Conservation (phyloP, 2,329 filamentous ascomycete genomes). For the Aspergillus felis region DNA sequence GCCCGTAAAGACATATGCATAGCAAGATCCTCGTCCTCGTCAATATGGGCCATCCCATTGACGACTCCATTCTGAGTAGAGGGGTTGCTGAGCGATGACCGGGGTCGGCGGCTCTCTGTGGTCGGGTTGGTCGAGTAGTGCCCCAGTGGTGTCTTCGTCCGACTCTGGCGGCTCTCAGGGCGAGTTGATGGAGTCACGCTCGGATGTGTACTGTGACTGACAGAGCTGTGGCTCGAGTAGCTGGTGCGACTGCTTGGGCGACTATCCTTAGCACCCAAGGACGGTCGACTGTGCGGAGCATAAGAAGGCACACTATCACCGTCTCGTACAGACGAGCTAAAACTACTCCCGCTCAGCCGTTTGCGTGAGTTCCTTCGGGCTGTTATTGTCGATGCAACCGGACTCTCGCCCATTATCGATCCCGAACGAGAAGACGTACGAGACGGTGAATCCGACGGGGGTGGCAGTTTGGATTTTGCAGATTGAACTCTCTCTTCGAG, state of each 20-base stretch:
- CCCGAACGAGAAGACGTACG: conserved; percentile 69
- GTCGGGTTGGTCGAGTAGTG: conserved; percentile 49
- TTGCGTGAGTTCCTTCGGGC: conserved; percentile 46
- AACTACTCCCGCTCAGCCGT: conserved; percentile 41
- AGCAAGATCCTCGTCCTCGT: conserved; percentile 47
- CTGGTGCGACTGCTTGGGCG: conserved; percentile 73
- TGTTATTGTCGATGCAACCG: conserved; percentile 54
- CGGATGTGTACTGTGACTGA: conserved; percentile 37
- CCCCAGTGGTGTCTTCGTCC: conserved; percentile 62
- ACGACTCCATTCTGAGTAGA: conserved; percentile 55
- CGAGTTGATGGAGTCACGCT: conserved; percentile 45
- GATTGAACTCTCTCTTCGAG: conserved; percentile 91
- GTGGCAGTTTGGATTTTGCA: conserved; percentile 85
- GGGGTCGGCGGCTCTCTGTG: conserved; percentile 55
- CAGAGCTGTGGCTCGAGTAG: conserved; percentile 44
- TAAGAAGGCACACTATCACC: conserved; percentile 35
- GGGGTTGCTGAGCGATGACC: conserved; percentile 65
- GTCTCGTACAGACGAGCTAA: conserved; percentile 35
- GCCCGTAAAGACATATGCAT: conserved; percentile 40
- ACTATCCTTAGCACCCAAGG: conserved; percentile 51
- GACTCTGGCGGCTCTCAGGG: conserved; percentile 63
- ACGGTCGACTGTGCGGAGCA: conserved; percentile 39
- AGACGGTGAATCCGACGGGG: conserved; percentile 72
- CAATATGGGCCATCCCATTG: conserved; percentile 53
- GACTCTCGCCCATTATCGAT: conserved; percentile 45